phyloP scores from a whole-genome alignment of 2,329 filamentous ascomycete genomes.

The Pezizomycotina sp. region DNA sequence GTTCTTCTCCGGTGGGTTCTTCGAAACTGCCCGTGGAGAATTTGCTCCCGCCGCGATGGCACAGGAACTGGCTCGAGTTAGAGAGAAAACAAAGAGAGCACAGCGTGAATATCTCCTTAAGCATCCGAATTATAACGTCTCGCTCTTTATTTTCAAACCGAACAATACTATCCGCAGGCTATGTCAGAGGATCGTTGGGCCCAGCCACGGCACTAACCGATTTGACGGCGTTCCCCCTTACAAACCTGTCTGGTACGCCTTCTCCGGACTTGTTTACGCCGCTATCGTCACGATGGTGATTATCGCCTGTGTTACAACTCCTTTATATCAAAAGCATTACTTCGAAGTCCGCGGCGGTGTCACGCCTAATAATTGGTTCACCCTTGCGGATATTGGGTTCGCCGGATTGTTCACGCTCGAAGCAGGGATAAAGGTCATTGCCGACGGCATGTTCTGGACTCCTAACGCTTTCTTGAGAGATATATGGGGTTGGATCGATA shows the following conservation, averaged over 20 bases:
- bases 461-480: slow-evolving; percentile 94
- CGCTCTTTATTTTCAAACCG: slow-evolving; percentile 71
- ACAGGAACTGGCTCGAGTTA: slow-evolving; percentile 70
- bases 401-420: slow-evolving; percentile 73
- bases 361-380: slow-evolving; percentile 69
- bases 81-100: slow-evolving; percentile 65
- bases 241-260: slow-evolving; percentile 76
- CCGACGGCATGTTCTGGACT: slow-evolving; percentile 90
- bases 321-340: slow-evolving; percentile 81
- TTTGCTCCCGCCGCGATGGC: slow-evolving; percentile 44
- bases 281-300: slow-evolving; percentile 97
- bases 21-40: slow-evolving; percentile 19
- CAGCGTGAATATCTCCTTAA: slow-evolving; percentile 79
- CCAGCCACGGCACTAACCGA: slow-evolving; percentile 69
- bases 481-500: slow-evolving; percentile 93
- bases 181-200: slow-evolving; percentile 81
- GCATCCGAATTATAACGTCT: slow-evolving; percentile 82
- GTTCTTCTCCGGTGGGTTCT: slow-evolving; percentile 70
- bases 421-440: slow-evolving; percentile 78
- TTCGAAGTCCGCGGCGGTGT: slow-evolving; percentile 44
- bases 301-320: slow-evolving; percentile 83
- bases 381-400: slow-evolving; percentile 84
- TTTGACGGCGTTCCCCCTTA: slow-evolving; percentile 83
- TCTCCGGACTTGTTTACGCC: slow-evolving; percentile 85
- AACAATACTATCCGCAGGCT: slow-evolving; percentile 60